Percentiles rank a stretch among this genome's conserved stretches.
These are phyloP conservation scores for Hyaloscypha variabilis DNA, from an alignment of 495 filamentous ascomycete species.

Conservation along the genomic window DNA sequence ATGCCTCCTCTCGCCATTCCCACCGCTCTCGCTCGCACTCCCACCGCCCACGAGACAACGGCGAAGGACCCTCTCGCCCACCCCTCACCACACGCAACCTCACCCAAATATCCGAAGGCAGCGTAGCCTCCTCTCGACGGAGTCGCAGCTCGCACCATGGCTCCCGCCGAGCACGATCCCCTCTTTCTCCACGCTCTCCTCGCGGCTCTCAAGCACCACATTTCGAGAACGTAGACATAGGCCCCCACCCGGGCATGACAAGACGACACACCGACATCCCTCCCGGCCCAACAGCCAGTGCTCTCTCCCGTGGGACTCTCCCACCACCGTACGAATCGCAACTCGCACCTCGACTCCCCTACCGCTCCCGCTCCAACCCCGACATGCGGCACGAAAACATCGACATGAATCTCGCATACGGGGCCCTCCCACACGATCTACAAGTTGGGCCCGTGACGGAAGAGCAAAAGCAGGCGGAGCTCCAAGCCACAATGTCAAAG, in stretches of 20 bases:
- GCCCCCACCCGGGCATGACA: slow-evolving; percentile 26
- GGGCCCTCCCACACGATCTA: slow-evolving; percentile 50
- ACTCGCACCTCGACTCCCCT: neutral
- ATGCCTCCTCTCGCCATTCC: slow-evolving; percentile 42
- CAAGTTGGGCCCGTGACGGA: slow-evolving; percentile 31
- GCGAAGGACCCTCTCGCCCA: slow-evolving; percentile 21
- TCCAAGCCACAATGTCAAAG: slow-evolving; percentile 65
- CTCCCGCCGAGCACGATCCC: slow-evolving; percentile 4
- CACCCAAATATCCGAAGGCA: slow-evolving; percentile 27
- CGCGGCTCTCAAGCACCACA: slow-evolving; percentile 41
- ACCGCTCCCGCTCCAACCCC: slow-evolving; percentile 43
- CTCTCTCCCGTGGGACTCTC: slow-evolving; percentile 29
- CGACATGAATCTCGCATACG: slow-evolving; percentile 90
- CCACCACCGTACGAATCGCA: slow-evolving; percentile 24
- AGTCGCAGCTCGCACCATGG: slow-evolving; percentile 27
- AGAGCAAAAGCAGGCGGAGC: slow-evolving; percentile 55
- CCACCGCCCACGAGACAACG: slow-evolving; percentile 20
- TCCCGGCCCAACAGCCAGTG: slow-evolving; percentile 10
- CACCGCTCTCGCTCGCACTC: slow-evolving; percentile 28
- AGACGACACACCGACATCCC: slow-evolving; percentile 29
- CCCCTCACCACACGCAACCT: slow-evolving; percentile 27
- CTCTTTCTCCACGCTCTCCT: slow-evolving; percentile 3
- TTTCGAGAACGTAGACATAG: slow-evolving; percentile 35
- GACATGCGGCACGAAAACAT: slow-evolving; percentile 57
- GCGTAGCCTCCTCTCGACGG: slow-evolving; percentile 25